Base-by-base conservation (phyloP, 345 rosid genomes). In the Geranium brycei region DNA sequence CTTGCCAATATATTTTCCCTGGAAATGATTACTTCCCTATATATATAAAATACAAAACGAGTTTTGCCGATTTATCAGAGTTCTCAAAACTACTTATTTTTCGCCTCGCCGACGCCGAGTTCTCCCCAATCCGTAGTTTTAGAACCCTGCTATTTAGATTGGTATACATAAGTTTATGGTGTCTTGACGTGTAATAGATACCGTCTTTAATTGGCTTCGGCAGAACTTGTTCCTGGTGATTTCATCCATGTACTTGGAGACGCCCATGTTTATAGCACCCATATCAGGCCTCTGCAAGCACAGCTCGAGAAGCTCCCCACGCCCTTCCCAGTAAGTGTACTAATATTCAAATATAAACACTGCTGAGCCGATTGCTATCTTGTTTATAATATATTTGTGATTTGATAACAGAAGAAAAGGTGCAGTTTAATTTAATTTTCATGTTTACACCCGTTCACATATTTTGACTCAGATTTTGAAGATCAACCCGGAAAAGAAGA, bases 211-310 rank as follows among this genome's bases (percentile, higher is more conserved):
- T 59, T 57, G 2, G 56, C 57, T 59, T 69, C 57, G 60, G 19
- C 87, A 92, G 98, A 83, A 75, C 95, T 93, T 74, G 69, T 79
- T 77, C 85, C 95, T 0, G 99, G 99, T 64, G 92, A 93, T 70
- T 90, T 93, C 64, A 63, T 85, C 47, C 99, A 90, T 73, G 80
- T 83, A 63, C 68, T 79, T 59, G 99, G 99, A 47, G 99, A 93
- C 82, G 78, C 96, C 75, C 97, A 93, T 81, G 92, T 90, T 65
- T 88, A 88, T 79, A 63, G 72, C 31, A 86, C 75, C 70, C 99
- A 93, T 75, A 76, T 85, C 32, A 80, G 85, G 77, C 96, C 99
- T 68, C 83, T 93, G 23, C 79, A 90, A 67, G 95, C 85, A 71
- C 97, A 90, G 79, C 99, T 93, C 79, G 78, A 80, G 85, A 93